Conservation (phyloP, 768 basidiomycete species). For the Mycena olivaceomarginata region DNA sequence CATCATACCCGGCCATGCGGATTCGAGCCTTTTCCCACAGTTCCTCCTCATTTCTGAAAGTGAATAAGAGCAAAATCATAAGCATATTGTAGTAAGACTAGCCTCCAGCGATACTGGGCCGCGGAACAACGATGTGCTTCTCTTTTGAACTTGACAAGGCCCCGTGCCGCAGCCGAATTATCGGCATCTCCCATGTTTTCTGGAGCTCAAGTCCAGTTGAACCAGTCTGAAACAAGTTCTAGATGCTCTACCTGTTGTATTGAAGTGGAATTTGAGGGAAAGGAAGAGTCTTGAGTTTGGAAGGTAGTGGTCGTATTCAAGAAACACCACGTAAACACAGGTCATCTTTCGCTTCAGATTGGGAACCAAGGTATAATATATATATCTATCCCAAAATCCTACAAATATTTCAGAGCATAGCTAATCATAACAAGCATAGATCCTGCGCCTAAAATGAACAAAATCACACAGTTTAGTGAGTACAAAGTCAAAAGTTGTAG, state of each 20-base stretch:
- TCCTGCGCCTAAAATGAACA: too few species aligned
- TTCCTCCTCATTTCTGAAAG: neutral
- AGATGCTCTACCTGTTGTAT: too few species aligned
- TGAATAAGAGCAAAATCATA: neutral
- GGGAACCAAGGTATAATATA: neutral
- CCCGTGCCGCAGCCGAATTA: too few species aligned
- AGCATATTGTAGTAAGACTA: neutral
- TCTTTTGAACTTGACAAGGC: neutral
- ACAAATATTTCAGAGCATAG: neutral
- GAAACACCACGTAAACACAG: neutral
- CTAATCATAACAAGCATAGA: neutral
- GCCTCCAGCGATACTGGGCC: constrained; percentile 10
- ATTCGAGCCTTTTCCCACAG: constrained; percentile 7
- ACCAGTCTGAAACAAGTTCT: too few species aligned
- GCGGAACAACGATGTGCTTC: neutral
- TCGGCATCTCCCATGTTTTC: too few species aligned
- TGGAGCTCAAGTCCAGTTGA: too few species aligned
- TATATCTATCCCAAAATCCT: neutral
- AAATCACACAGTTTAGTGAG: too few species aligned
- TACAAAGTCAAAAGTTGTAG: neutral
- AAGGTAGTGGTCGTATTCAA: constrained; percentile 1
- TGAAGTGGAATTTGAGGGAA: neutral
- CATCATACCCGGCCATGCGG: neutral
- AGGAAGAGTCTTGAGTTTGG: neutral
- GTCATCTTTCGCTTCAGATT: neutral